Evolutionary conservation across 108 stramenopile species (phyloP).

Genomic region (Nitzschia sp.): DNA sequence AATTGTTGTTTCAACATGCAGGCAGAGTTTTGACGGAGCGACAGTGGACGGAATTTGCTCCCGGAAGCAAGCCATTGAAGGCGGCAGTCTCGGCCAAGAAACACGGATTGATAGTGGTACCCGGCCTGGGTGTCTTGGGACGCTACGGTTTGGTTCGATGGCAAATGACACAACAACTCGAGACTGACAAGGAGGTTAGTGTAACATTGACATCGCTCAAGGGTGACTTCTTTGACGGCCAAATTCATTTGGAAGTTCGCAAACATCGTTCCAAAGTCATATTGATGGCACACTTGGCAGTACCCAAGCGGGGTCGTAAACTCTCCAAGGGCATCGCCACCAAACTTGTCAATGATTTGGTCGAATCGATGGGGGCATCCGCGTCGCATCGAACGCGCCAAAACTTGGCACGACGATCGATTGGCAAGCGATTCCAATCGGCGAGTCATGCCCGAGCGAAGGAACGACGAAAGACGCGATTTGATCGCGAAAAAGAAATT

Average conservation of each 20-base stretch:
- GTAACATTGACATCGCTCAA: conserved; percentile 53
- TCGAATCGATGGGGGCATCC: conserved; percentile 56
- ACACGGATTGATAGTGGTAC: conserved; percentile 52
- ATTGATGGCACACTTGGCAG: conserved; percentile 29
- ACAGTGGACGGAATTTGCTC: conserved; percentile 70
- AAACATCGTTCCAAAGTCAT: conserved; percentile 18
- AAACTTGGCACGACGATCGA: conserved; percentile 50
- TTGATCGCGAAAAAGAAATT: conserved; percentile 61
- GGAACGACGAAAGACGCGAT: conserved; percentile 58
- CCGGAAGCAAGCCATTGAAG: conserved; percentile 27
- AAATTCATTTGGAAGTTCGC: conserved; percentile 43
- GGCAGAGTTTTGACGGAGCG: conserved; percentile 45
- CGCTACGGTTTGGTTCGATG: conserved; percentile 66
- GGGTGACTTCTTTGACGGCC: conserved; percentile 77
- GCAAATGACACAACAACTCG: conserved; percentile 27
- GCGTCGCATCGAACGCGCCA: conserved; percentile 49
- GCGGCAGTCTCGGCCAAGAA: conserved; percentile 21
- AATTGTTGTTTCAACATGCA: conserved; percentile 48
- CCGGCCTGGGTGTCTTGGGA: conserved; percentile 61
- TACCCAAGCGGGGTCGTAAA: conserved; percentile 55
- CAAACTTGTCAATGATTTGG: conserved; percentile 31
- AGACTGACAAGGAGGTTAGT: conserved; percentile 25
- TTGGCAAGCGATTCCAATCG: conserved; percentile 55
- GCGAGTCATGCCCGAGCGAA: conserved; percentile 46
- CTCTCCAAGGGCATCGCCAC: conserved; percentile 16